Conservation (phyloP, 768 basidiomycete genomes). For the Austroboletus festivus region DNA sequence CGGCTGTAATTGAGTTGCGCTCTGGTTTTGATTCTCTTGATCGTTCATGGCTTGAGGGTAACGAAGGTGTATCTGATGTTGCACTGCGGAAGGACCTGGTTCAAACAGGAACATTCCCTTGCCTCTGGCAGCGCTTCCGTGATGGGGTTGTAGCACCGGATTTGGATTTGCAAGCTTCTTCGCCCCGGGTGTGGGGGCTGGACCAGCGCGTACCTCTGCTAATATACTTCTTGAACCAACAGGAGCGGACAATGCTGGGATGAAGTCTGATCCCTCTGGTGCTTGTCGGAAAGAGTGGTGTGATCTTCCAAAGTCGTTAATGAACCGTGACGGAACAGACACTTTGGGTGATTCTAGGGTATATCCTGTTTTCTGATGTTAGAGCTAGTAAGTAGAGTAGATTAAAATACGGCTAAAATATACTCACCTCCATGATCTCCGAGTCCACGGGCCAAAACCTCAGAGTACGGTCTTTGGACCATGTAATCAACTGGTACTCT, state of each 20-base stretch:
- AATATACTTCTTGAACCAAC: conserved; percentile 64
- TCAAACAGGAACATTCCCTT: conserved; percentile 29
- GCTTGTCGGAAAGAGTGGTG: conserved; percentile 54
- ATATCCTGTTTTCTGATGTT: conserved; percentile 49
- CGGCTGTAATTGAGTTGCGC: conserved; percentile 4
- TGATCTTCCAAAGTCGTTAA: conserved; percentile 22
- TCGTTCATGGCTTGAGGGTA: conserved; percentile 14
- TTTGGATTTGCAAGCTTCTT: conserved; percentile 28
- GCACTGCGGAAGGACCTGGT: conserved; percentile 31
- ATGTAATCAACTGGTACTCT: conserved; percentile 63
- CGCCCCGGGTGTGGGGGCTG: conserved; percentile 24
- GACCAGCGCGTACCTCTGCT: conserved; percentile 64
- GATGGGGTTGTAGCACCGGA: conserved; percentile 33
- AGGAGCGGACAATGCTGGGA: conserved; percentile 61
- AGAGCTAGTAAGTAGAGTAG: conserved; percentile 8
- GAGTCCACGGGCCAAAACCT: conserved; percentile 85
- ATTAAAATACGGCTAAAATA: not conserved
- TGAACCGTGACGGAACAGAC: conserved; percentile 26
- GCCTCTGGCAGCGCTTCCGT: conserved; percentile 32
- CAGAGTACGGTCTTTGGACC: conserved; percentile 89
- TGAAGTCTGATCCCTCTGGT: conserved; percentile 37
- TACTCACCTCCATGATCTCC: conserved; percentile 62
- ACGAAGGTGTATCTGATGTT: conserved; percentile 35
- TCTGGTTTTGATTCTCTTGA: conserved; percentile 14
- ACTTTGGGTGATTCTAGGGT: conserved; percentile 24